Conservation (phyloP, 169 alveolate genomes). For the Eimeria necatrix region DNA sequence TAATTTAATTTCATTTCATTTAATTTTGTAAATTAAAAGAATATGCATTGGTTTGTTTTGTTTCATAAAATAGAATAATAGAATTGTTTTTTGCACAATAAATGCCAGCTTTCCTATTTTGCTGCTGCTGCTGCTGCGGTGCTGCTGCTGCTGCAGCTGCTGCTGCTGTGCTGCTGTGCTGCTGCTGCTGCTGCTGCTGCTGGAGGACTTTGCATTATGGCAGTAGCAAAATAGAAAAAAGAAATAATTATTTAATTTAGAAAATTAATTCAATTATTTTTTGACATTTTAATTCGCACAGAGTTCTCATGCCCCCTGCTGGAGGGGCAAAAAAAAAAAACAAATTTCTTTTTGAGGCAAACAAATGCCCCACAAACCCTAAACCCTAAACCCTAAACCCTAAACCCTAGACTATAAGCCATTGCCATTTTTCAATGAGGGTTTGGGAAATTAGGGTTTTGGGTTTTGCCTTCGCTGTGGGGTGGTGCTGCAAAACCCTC, state of each 20-base stretch:
- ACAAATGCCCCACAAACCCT: not conserved
- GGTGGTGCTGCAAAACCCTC: not conserved
- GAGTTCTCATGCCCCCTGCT: no score
- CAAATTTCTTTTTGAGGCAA: not conserved
- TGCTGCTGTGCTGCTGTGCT: no score
- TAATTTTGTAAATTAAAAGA: no score
- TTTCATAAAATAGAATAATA: not conserved
- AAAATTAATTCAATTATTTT: no score
- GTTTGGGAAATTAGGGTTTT: not conserved
- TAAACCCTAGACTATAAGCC: not conserved
- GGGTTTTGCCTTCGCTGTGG: not conserved
- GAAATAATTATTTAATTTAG: not conserved
- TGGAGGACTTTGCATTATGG: no score
- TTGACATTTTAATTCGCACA: no score
- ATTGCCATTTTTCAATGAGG: no score
- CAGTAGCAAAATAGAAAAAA: not conserved
- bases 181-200: no score
- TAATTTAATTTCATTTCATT: not conserved
- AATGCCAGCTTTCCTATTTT: no score
- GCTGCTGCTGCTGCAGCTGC: no score
- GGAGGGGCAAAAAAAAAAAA: not conserved
- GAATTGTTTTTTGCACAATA: not conserved
- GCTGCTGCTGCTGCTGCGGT: no score
- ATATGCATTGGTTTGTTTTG: not conserved
- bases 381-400: conserved; percentile 24